Evolutionary conservation across 305 asterid genomes (phyloP).

Genomic region (Salvia sclarea): DNA sequence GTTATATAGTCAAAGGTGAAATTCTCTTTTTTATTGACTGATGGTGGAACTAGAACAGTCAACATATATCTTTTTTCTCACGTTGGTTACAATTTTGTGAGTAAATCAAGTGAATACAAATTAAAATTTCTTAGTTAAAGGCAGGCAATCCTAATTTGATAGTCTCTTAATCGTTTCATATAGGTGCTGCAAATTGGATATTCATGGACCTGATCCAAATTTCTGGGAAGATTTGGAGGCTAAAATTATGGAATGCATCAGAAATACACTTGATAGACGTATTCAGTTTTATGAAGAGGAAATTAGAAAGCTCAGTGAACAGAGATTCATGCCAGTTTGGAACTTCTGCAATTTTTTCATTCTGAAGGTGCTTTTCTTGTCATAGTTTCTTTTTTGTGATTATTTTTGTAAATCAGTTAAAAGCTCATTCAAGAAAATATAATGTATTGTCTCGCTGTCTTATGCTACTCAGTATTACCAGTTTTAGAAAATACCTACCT

Average conservation of each 20-base stretch:
- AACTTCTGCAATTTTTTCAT: conserved; percentile 96
- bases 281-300: conserved; percentile 97
- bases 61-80: not conserved
- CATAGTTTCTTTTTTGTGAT: not conserved
- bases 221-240: conserved; percentile 95
- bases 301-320: conserved; percentile 97
- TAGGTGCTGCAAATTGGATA: conserved; percentile 96
- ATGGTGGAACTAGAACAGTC: conserved; percentile 16
- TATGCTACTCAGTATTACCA: conserved; percentile 9
- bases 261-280: conserved; percentile 91
- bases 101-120: conserved; percentile 2
- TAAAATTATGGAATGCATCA: conserved; percentile 81
- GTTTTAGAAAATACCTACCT: conserved; percentile 9
- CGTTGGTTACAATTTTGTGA: conserved; percentile 21
- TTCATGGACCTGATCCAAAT: conserved; percentile 78
- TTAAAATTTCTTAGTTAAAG: conserved; percentile 17
- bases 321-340: conserved; percentile 95
- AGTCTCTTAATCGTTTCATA: conserved; percentile 34
- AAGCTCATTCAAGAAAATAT: conserved; percentile 8
- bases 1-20: conserved; percentile 9
- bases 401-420: not conserved
- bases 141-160: conserved; percentile 23
- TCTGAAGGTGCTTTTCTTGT: conserved; percentile 61
- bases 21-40: conserved; percentile 8
- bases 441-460: conserved; percentile 18